Percentiles rank a stretch among this genome's conserved stretches.
phyloP scores from a whole-genome alignment of 116 monocot species.

The Trichopus zeylanicus region DNA sequence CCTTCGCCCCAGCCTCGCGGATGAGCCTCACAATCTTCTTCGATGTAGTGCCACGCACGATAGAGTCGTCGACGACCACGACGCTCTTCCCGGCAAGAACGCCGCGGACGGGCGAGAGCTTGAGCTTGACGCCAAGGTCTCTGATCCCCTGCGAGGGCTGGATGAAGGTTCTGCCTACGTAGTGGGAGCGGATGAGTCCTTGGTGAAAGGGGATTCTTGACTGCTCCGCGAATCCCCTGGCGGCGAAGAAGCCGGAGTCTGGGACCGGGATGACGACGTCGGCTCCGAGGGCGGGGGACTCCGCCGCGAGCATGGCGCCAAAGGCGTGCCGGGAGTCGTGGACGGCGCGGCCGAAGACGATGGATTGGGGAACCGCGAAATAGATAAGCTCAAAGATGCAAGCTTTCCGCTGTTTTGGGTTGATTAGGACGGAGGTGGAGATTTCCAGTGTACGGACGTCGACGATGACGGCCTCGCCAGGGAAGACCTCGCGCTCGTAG shows the following conservation, averaged over 20 bases:
- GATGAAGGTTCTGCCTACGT: conserved; percentile 80
- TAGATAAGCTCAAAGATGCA: conserved; percentile 93
- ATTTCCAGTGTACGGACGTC: conserved; percentile 37
- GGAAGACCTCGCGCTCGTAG: conserved; percentile 68
- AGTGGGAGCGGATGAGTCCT: conserved; percentile 81
- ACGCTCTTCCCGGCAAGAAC: conserved; percentile 69
- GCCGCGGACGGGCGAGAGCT: too few relatives aligned
- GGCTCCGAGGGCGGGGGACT: conserved; percentile 60
- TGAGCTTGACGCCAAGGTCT: conserved; percentile 67
- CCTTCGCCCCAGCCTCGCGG: too few relatives aligned
- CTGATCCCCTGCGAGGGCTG: conserved; percentile 74
- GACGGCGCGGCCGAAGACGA: conserved; percentile 63
- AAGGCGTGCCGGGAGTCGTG: conserved; percentile 41
- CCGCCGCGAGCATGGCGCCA: conserved; percentile 50
- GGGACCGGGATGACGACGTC: conserved; percentile 92
- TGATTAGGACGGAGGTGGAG: conserved; percentile 47
- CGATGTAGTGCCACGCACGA: conserved; percentile 83
- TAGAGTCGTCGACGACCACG: conserved; percentile 86
- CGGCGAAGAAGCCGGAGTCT: conserved; percentile 85
- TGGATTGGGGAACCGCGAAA: conserved; percentile 78
- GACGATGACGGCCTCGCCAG: conserved; percentile 62
- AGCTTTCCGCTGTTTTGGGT: conserved; percentile 43
- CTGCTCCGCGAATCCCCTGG: conserved; percentile 52
- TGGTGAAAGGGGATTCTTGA: conserved; percentile 70
- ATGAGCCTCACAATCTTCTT: conserved; percentile 74